Evolutionary conservation across 1,284 basidiomycete genomes (phyloP).

Genomic region (Flammula alnicola): DNA sequence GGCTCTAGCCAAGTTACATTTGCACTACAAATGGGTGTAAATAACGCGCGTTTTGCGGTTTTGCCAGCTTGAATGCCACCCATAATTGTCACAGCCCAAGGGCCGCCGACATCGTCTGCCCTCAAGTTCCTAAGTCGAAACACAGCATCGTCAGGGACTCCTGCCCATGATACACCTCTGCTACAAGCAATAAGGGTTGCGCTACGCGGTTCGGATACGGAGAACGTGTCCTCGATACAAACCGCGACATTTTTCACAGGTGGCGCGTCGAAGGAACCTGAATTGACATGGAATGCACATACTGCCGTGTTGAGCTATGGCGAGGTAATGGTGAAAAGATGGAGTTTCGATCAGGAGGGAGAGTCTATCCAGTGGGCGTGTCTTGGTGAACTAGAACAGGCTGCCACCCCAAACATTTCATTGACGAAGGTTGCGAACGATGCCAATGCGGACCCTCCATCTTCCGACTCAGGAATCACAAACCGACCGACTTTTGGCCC

Average conservation of each 20-base stretch:
- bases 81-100: slow-evolving; percentile 41
- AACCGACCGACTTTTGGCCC: slow-evolving; percentile 62
- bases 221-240: slow-evolving; percentile 40
- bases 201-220: slow-evolving; percentile 53
- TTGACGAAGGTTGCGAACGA: slow-evolving; percentile 40
- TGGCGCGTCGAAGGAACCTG: slow-evolving; percentile 46
- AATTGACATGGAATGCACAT: slow-evolving; percentile 73
- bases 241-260: slow-evolving; percentile 41
- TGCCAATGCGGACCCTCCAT: slow-evolving; percentile 39
- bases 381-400: slow-evolving; percentile 73
- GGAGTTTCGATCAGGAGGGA: slow-evolving; percentile 72
- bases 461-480: slow-evolving; percentile 29
- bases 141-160: slow-evolving; percentile 16
- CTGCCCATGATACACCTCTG: slow-evolving; percentile 44
- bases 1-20: too few species aligned
- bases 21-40: too few species aligned
- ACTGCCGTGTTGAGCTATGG: slow-evolving; percentile 74
- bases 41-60: too few species aligned
- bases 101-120: slow-evolving; percentile 37
- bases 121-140: slow-evolving; percentile 31
- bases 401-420: slow-evolving; percentile 37
- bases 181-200: slow-evolving; percentile 55
- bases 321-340: slow-evolving; percentile 73
- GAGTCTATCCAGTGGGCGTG: slow-evolving; percentile 80
- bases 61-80: slow-evolving; percentile 26